Evolutionary conservation across 371 early-diverging fungal species (phyloP), one percentile per base, ranked within the genome.

Genomic region (Neoconidiobolus thromboides): DNA sequence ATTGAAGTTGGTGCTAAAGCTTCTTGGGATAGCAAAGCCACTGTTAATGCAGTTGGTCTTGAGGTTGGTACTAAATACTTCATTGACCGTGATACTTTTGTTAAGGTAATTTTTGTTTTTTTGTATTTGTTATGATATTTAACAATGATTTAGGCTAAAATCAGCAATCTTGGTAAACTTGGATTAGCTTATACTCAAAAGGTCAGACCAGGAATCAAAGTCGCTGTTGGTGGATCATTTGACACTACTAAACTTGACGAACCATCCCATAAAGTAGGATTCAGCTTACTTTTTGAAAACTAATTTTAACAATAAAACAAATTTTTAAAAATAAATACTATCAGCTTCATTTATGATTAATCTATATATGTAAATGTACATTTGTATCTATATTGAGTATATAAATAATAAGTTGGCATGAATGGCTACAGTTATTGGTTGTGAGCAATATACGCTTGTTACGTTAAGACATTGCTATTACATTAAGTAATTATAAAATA

Each of bases 41-140:
- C 73, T 67, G 53, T 60, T 63, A 60, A 68, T 57, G 68, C 72
- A 46, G 93, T 93, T 64, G 76, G 81, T 64, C 80, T 93, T 55
- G 98, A 97, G 75, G 83, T 94, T 64, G 98, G 93, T 71, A 81
- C 93, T 75, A 94, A 93, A 80, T 85, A 89, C 73, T 72, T 75
- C 69, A 76, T 97, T 62, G 96, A 95, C 76, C 71, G 74, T 64
- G 81, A 82, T 68, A 81, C 93, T 58, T 91, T 86, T 65, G 80
- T 93, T 65, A 96, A 94, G 87, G 79, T 73, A 57, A 36, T 36
- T 9, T 53, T 5, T 41, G 40, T 38, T 26, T 26, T 59, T 48
- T 15, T 43, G 0, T 36, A 43, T 41, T 50, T 48, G 12, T 37
- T 62, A 56, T 5, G 9, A 37, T 44, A 48, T 39, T 26, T 26